These are phyloP conservation scores for Amyloporia xantha DNA, from an alignment of 768 basidiomycete species.

Conservation along the genomic window DNA sequence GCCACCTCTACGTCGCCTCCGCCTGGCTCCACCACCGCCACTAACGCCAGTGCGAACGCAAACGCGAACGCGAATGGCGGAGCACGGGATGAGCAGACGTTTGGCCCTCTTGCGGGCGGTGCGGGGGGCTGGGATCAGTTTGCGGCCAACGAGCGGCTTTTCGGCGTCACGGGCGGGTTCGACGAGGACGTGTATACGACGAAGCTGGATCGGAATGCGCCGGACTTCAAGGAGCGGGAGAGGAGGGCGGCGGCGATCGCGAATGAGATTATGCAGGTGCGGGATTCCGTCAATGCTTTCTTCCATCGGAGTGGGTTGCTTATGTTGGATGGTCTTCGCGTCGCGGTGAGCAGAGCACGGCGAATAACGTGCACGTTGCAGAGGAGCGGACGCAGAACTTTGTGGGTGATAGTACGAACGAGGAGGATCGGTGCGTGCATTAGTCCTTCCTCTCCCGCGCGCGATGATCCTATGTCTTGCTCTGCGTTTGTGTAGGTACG, in stretches of 20 bases:
- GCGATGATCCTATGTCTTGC: not conserved
- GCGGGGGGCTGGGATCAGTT: conserved; percentile 82
- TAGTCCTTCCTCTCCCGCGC: conserved; percentile 3
- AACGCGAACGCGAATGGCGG: conserved; percentile 8
- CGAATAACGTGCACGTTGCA: conserved; percentile 78
- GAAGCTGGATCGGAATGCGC: conserved; percentile 74
- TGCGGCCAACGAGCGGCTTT: conserved; percentile 84
- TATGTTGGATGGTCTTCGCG: not conserved
- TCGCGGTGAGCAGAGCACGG: conserved; percentile 37
- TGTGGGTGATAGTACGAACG: conserved; percentile 66
- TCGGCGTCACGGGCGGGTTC: conserved; percentile 87
- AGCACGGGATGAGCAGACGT: conserved; percentile 61
- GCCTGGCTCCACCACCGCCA: not conserved
- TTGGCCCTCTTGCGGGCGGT: conserved; percentile 44
- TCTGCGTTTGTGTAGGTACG: conserved; percentile 70
- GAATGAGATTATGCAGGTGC: conserved; percentile 82
- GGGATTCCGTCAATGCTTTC: not conserved
- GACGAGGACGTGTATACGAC: conserved; percentile 96
- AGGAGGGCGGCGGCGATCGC: conserved; percentile 83
- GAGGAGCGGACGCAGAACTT: conserved; percentile 72
- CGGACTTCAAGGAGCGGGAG: conserved; percentile 87
- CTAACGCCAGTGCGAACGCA: not conserved
- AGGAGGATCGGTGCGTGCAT: conserved; percentile 85
- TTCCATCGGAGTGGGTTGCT: not conserved
- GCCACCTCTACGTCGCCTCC: conserved; percentile 11